These are phyloP conservation scores for Articulospora tetracladia DNA, from an alignment of 495 filamentous ascomycete species.

Conservation along the genomic window DNA sequence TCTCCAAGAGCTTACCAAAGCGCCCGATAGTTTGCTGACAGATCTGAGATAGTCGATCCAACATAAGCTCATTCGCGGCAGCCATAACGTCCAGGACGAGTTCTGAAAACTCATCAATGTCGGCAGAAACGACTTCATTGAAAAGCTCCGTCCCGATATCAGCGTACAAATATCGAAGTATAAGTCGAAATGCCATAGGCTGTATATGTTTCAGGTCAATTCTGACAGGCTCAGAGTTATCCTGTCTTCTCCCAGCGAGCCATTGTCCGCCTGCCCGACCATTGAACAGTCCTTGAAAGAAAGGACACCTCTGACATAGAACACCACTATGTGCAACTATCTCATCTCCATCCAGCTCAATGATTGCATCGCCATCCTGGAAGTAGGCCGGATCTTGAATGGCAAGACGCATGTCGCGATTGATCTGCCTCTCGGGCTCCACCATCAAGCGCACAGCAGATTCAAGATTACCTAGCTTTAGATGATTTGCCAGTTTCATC, in stretches of 20 bases:
- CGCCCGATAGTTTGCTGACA: conserved; percentile 86
- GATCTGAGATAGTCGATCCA: conserved; percentile 82
- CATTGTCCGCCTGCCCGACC: conserved; percentile 81
- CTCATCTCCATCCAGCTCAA: conserved; percentile 68
- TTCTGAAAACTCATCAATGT: conserved; percentile 80
- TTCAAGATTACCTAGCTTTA: conserved; percentile 67
- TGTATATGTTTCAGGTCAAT: conserved; percentile 84
- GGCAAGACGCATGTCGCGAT: conserved; percentile 63
- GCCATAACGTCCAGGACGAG: conserved; percentile 88
- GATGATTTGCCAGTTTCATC: conserved; percentile 67
- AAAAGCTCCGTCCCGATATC: conserved; percentile 81
- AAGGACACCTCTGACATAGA: conserved; percentile 81
- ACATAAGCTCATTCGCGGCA: conserved; percentile 90
- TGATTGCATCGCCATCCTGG: conserved; percentile 66
- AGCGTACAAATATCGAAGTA: conserved; percentile 78
- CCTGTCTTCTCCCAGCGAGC: conserved; percentile 63
- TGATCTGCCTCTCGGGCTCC: conserved; percentile 55
- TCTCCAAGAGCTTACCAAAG: conserved; percentile 52
- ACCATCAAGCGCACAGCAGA: conserved; percentile 70
- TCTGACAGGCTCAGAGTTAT: conserved; percentile 50
- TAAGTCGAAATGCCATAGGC: conserved; percentile 66
- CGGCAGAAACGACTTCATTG: conserved; percentile 63
- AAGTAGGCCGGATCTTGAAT: conserved; percentile 65
- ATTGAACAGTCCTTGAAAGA: conserved; percentile 85
- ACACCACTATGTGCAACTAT: conserved; percentile 71